Evolutionary conservation across 1,284 basidiomycete species (phyloP).

Genomic region (Tranzscheliella williamsii): DNA sequence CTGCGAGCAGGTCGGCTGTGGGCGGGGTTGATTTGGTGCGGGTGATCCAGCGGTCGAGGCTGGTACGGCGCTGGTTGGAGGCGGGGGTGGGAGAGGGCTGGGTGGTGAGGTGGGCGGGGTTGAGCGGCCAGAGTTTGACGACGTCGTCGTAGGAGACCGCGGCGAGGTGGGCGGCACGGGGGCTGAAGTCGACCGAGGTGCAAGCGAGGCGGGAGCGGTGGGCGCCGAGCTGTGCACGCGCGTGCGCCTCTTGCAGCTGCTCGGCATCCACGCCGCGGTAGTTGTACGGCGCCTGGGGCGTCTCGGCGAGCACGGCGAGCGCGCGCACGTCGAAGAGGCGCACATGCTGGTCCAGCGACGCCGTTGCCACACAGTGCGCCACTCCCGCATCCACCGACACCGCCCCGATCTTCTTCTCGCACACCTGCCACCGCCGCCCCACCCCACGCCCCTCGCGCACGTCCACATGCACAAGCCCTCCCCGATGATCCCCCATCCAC

Average conservation of each 20-base stretch:
- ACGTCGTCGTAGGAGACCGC: conserved; percentile 56
- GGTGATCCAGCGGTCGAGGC: conserved; percentile 15
- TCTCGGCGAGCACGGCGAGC: conserved; percentile 27
- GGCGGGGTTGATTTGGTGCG: conserved; percentile 14
- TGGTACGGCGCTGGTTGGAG: conserved; percentile 1
- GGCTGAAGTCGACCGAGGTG: conserved; percentile 55
- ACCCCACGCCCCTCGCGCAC: conserved; percentile 23
- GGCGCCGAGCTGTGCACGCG: conserved; percentile 33
- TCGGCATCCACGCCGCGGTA: conserved; percentile 42
- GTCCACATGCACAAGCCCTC: conserved; percentile 53
- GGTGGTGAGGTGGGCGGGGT: conserved; percentile 28
- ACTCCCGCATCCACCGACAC: conserved; percentile 48
- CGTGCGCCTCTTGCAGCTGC: conserved; percentile 22
- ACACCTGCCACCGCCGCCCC: conserved; percentile 52
- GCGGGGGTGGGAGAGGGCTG: conserved; percentile 4
- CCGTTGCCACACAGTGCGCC: conserved; percentile 53
- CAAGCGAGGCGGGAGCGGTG: conserved; percentile 46
- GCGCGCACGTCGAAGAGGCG: conserved; percentile 55
- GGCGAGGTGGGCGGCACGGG: conserved; percentile 48
- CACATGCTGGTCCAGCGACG: conserved; percentile 54
- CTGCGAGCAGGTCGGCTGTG: conserved; percentile 33
- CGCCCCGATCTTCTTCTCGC: conserved; percentile 59
- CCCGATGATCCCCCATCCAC: conserved; percentile 59
- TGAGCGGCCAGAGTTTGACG: conserved; percentile 38
- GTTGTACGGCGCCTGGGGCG: conserved; percentile 36